Evolutionary conservation across 2,329 filamentous ascomycete genomes (phyloP), one percentile per base, ranked within the genome.

Genomic region (Samsoniella hepiali): DNA sequence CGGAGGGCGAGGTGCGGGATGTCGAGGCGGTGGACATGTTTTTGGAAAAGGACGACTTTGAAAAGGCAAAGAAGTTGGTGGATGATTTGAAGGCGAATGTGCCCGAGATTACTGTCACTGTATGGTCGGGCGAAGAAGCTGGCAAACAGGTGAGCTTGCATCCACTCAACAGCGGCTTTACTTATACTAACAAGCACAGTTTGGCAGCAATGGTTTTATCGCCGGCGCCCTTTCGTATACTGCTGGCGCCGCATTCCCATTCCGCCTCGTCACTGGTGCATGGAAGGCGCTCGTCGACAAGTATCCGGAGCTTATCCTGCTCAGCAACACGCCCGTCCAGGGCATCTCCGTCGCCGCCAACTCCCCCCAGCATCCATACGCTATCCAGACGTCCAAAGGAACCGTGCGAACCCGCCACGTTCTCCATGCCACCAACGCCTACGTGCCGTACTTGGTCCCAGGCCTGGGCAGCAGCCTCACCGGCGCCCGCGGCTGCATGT

Each of bases 361-460:
- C 44, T 56, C 59, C 2, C 32, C 59, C 0, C 51, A 62, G 27
- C 64, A 71, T 5, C 77, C 72, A 2, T 83, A 81, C 67, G 69
- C 72, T 1, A 68, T 87, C 5, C 67, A 74, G 5, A 86, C 84
- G 1, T 60, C 67, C 0, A 73, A 79, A 7, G 83, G 83, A 2
- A 66, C 49, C 0, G 74, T 87, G 40, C 70, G 68, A 3, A 76
- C 82, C 8, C 73, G 74, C 0, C 79, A 87, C 59, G 74, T 88
- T 1, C 75, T 88, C 2, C 82, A 88, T 66, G 82, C 82, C 8
- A 88, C 84, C 1, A 87, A 88, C 65, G 83, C 75, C 5, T 82
- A 82, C 66, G 76, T 81, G 0, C 71, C 78, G 0, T 78, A 84
- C 58, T 77, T 87, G 1, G 68, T 87, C 3, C 82, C 84, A 0